These are phyloP conservation scores for Millerozyma miso DNA, from an alignment of 805 yeast genomes.

Conservation along the genomic window DNA sequence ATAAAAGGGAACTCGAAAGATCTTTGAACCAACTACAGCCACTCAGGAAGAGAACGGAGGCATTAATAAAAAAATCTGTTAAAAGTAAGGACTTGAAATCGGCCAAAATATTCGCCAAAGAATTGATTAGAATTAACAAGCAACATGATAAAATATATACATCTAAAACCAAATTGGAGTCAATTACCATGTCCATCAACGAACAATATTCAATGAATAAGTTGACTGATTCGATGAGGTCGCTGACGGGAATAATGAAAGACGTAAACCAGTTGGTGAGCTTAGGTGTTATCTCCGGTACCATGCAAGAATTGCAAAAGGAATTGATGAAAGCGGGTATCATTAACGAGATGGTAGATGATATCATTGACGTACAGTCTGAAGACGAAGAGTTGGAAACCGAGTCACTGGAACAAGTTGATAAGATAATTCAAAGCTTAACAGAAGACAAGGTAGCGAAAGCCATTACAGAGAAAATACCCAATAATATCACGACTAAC, in stretches of 20 bases:
- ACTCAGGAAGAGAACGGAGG: slow-evolving; percentile 71
- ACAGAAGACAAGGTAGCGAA: slow-evolving; percentile 38
- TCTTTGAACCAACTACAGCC: slow-evolving; percentile 59
- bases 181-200: slow-evolving; percentile 82
- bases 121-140: slow-evolving; percentile 65
- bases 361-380: slow-evolving; percentile 67
- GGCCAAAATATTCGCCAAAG: slow-evolving; percentile 79
- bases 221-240: slow-evolving; percentile 74
- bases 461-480: slow-evolving; percentile 32
- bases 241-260: slow-evolving; percentile 77
- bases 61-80: slow-evolving; percentile 68
- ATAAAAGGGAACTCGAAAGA: slow-evolving; percentile 78
- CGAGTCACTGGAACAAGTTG: slow-evolving; percentile 65
- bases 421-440: slow-evolving; percentile 47
- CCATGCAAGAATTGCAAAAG: slow-evolving; percentile 81
- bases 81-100: slow-evolving; percentile 71
- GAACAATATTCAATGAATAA: slow-evolving; percentile 87
- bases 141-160: slow-evolving; percentile 71
- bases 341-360: slow-evolving; percentile 93
- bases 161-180: slow-evolving; percentile 81
- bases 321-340: slow-evolving; percentile 85
- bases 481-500: slow-evolving; percentile 11
- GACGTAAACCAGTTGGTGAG: slow-evolving; percentile 78
- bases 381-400: slow-evolving; percentile 62
- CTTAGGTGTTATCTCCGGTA: slow-evolving; percentile 72